Evolutionary conservation across 1,284 basidiomycete genomes (phyloP), one percentile per base, ranked within the genome.

Genomic region (Sporisorium scitamineum): DNA sequence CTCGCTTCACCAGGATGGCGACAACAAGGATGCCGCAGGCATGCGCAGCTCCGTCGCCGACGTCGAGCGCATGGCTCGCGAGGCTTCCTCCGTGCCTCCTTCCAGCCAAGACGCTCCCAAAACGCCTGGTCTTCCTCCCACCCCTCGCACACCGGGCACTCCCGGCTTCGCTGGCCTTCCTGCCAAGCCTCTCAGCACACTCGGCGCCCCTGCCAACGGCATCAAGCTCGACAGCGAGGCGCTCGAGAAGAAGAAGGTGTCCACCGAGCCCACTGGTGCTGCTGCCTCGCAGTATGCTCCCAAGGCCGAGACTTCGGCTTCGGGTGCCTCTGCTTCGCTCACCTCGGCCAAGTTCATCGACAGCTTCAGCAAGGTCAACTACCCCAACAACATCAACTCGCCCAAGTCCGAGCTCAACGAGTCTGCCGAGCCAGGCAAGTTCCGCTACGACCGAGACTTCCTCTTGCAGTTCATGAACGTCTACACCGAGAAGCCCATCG

Each of bases 361-460:
- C 66, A 92, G 96, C 86, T 89, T 99, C 56, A 89, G 88, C 45
- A 88, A 89, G 61, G 89, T 98, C 52, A 87, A 89, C 24, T 99
- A 99, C 84, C 95, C 95, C 5, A 90, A 91, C 64, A 90, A 92
- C 50, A 90, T 95, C 85, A 89, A 89, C 85, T 94, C 94, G 71
- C 96, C 95, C 4, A 90, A 90, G 78, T 87, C 92, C 9, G 93
- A 94, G 81, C 91, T 98, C 80, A 98, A 97, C 86, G 88, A 90
- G 66, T 90, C 92, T 68, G 92, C 92, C 18, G 84, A 87, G 67
- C 92, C 92, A 81, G 94, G 95, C 81, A 96, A 95, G 87, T 97
- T 94, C 89, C 91, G 95, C 80, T 99, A 99, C 86, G 95, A 98
- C 86, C 94, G 96, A 54, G 94, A 96, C 48, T 99, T 99, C 90